Conservation (phyloP, 2,329 filamentous ascomycete species). For the Passalora sequoiae region DNA sequence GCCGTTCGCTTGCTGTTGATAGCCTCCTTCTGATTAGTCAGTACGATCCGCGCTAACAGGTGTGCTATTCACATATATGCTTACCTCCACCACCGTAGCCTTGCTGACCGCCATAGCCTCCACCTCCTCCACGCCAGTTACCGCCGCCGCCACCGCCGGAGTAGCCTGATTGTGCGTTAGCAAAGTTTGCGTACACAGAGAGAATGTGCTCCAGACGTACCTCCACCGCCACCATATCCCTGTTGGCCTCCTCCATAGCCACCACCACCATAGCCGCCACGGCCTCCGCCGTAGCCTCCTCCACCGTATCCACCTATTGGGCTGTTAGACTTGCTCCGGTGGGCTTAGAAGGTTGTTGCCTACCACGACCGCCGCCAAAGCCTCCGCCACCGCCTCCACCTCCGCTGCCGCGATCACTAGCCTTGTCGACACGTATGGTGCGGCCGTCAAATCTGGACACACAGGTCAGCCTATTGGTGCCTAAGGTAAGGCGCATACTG, state of each 20-base stretch:
- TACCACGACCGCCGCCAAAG: constrained; percentile 36
- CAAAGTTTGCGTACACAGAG: neutral
- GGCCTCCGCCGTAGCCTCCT: constrained; percentile 23
- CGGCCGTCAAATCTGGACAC: constrained; percentile 80
- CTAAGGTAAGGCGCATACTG: neutral
- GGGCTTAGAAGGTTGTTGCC: no score
- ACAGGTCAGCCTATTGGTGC: constrained; percentile 4
- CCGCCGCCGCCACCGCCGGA: constrained; percentile 25
- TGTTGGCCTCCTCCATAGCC: constrained; percentile 25
- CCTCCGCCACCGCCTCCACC: constrained; percentile 51
- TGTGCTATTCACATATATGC: neutral
- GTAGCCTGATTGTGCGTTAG: constrained; percentile 24
- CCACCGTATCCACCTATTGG: constrained; percentile 20
- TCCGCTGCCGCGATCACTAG: constrained; percentile 69
- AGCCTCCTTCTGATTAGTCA: constrained; percentile 24
- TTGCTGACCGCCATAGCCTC: constrained; percentile 18
- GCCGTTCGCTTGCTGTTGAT: constrained; percentile 26
- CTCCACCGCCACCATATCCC: constrained; percentile 23
- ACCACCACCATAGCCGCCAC: constrained; percentile 25
- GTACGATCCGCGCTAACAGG: constrained; percentile 1
- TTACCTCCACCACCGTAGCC: constrained; percentile 21
- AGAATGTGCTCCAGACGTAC: neutral
- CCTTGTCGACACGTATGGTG: constrained; percentile 91
- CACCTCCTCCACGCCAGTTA: constrained; percentile 28
- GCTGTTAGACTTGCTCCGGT: no score